Evolutionary conservation across 2,329 filamentous ascomycete species (phyloP), one percentile per base, ranked within the genome.

Genomic region (Furcasterigmium sp.): DNA sequence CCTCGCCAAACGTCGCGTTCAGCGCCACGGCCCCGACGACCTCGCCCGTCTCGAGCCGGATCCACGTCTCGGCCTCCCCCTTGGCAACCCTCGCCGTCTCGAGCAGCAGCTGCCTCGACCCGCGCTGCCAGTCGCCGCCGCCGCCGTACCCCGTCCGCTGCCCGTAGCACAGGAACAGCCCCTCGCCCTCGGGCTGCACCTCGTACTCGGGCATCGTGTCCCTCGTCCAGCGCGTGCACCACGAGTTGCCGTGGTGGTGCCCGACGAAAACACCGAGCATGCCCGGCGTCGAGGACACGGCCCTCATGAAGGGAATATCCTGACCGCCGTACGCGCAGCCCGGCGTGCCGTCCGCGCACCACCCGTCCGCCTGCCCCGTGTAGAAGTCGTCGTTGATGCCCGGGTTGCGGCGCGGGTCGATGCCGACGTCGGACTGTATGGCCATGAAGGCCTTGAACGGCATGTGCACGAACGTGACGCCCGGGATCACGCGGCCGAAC

Each of bases 61-160:
- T 75, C 73, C 80, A 85, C 0, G 78, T 82, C 26, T 81, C 69
- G 1, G 78, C 61, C 2, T 62, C 55, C 36, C 75, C 63, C 3
- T 49, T 29, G 3, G 44, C 28, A 19, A 54, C 49, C 23, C 11
- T 26, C 23, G 7, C 23, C 7, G 23, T 26, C 13, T 42, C 36
- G 13, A 55, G 44, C 32, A 41, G 49, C 18, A 55, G 29, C 25
- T 53, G 43, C 1, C 80, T 67, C 7, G 72, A 71, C 4, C 83
- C 84, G 0, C 82, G 73, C 10, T 74, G 72, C 76, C 78, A 85
- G 35, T 68, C 66, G 0, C 82, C 80, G 52, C 87, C 87, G 0
- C 84, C 84, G 1, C 83, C 84, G 46, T 87, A 87, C 0, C 84
- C 84, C 0, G 79, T 75, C 52, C 84, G 82, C 50, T 84, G 77